These are phyloP conservation scores for Phytophthora fragariaefolia DNA, from an alignment of 352 stramenopile species.

Conservation along the genomic window DNA sequence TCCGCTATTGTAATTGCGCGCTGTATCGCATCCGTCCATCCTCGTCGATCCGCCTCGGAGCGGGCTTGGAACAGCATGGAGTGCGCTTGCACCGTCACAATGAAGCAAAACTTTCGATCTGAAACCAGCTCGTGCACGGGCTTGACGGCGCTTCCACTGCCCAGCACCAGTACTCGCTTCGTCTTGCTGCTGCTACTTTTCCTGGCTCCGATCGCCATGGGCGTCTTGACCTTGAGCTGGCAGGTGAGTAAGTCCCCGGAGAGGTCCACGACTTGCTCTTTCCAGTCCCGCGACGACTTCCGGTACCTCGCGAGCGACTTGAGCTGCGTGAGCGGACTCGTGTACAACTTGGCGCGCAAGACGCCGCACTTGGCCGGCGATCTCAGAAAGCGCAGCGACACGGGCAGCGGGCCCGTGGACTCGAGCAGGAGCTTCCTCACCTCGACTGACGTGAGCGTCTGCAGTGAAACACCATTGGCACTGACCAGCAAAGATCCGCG, in stretches of 20 bases:
- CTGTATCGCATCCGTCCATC: conserved; percentile 71
- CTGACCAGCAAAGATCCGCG: conserved; percentile 68
- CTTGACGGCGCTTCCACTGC: conserved; percentile 61
- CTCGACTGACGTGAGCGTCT: conserved; percentile 59
- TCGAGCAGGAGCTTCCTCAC: conserved; percentile 53
- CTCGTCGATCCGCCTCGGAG: conserved; percentile 49
- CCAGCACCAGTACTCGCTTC: conserved; percentile 52
- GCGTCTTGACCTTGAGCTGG: conserved; percentile 32
- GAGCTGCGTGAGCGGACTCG: conserved; percentile 61
- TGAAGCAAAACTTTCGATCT: conserved; percentile 71
- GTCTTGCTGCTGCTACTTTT: conserved; percentile 29
- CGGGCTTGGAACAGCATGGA: conserved; percentile 74
- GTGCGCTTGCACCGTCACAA: conserved; percentile 64
- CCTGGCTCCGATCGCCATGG: conserved; percentile 24
- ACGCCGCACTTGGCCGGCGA: conserved; percentile 55
- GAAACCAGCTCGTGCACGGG: conserved; percentile 67
- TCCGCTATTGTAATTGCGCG: conserved; percentile 76
- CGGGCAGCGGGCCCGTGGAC: conserved; percentile 34
- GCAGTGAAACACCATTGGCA: conserved; percentile 63
- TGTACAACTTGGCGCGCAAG: conserved; percentile 59
- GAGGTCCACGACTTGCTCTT: conserved; percentile 71
- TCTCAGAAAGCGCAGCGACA: conserved; percentile 58
- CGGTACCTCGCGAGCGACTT: conserved; percentile 64
- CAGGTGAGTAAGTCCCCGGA: conserved; percentile 70
- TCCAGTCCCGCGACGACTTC: conserved; percentile 48